phyloP scores from a whole-genome alignment of 2,329 filamentous ascomycete species.

The Cordyceps tenuipes region DNA sequence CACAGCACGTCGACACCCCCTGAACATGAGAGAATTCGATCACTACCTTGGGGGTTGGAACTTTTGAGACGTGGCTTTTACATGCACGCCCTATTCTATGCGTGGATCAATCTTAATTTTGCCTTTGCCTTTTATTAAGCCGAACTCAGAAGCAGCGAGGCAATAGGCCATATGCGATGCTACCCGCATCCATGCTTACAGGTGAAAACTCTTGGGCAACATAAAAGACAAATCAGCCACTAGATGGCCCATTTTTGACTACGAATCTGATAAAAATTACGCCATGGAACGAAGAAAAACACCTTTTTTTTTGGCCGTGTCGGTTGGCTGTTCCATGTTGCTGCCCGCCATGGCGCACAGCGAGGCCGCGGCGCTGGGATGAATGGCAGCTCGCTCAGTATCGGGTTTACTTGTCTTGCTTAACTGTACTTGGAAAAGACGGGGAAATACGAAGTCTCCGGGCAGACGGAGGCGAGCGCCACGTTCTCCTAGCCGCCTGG shows the following conservation, averaged over 20 bases:
- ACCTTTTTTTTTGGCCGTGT: background rate
- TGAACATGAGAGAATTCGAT: background rate
- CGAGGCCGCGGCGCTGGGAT: background rate
- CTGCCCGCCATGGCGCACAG: background rate
- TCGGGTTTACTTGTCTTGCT: background rate
- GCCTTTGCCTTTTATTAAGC: background rate
- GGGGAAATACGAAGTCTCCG: background rate
- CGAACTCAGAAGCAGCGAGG: background rate
- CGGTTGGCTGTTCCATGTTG: background rate
- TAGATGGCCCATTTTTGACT: background rate
- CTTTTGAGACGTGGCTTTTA: background rate
- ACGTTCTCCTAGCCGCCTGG: background rate
- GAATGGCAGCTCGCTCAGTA: slow-evolving; percentile 1
- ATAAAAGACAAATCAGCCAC: background rate
- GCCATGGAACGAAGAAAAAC: too few species aligned
- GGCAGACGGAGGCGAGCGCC: background rate
- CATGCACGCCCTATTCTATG: background rate
- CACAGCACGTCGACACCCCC: background rate
- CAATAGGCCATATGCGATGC: background rate
- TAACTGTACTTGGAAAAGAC: background rate
- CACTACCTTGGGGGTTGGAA: background rate
- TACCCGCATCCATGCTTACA: background rate
- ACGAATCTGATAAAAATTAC: background rate
- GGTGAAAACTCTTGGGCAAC: background rate
- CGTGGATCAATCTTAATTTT: background rate